phyloP scores from a whole-genome alignment of 2,329 filamentous ascomycete genomes.

The Ophiostoma ips region DNA sequence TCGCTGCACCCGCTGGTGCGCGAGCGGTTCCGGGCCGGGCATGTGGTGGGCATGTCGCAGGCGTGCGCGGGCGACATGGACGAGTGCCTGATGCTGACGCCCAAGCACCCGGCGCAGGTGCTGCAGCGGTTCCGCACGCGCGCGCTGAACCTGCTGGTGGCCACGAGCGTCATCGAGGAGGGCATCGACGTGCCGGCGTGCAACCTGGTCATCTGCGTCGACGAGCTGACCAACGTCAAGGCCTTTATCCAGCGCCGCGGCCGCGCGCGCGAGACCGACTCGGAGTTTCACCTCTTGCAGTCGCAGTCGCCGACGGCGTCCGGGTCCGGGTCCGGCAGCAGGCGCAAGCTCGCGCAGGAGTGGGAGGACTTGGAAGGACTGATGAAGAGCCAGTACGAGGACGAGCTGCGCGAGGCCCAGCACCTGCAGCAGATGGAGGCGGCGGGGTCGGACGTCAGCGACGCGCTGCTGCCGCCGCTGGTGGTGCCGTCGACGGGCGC shows the following conservation, averaged over 20 bases:
- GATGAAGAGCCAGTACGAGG: conserved; percentile 59
- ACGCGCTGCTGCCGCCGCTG: conserved; percentile 17
- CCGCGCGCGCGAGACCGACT: conserved; percentile 36
- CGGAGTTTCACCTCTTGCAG: conserved; percentile 34
- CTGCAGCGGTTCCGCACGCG: conserved; percentile 39
- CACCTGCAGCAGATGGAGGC: conserved; percentile 34
- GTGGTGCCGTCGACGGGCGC: conserved; percentile 35
- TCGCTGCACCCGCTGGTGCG: conserved; percentile 33
- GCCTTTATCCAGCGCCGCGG: conserved; percentile 45
- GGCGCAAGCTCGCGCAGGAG: conserved; percentile 16
- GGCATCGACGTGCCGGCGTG: conserved; percentile 54
- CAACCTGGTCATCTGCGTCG: conserved; percentile 47
- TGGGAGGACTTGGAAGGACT: conserved; percentile 56
- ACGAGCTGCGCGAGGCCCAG: conserved; percentile 41
- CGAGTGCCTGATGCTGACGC: conserved; percentile 18
- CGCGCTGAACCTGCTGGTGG: conserved; percentile 42
- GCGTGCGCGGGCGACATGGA: neutral
- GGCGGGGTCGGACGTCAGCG: conserved; percentile 22
- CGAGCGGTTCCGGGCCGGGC: conserved; percentile 35
- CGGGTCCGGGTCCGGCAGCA: too few relatives aligned
- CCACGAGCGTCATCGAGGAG: conserved; percentile 52
- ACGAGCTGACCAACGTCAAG: conserved; percentile 38
- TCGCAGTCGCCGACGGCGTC: conserved; percentile 7
- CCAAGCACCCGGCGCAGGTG: conserved; percentile 22
- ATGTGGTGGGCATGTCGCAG: conserved; percentile 34